Percentiles rank a stretch among this genome's conserved stretches.
These are phyloP conservation scores for Gracilaria gracilis DNA, from an alignment of 23 red algal species.

Conservation along the genomic window DNA sequence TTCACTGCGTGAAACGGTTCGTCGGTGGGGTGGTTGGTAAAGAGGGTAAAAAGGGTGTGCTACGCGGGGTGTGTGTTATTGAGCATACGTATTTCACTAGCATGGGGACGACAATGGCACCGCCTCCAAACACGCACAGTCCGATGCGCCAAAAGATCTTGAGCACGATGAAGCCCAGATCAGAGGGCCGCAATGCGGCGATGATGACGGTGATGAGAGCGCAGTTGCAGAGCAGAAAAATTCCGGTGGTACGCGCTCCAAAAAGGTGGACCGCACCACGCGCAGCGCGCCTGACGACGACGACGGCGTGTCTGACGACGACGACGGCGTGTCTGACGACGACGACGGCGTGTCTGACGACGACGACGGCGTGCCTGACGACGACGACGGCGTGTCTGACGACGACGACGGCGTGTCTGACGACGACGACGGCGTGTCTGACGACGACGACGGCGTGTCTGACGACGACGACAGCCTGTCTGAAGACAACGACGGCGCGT, in stretches of 20 bases:
- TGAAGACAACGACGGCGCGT: too few relatives aligned
- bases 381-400: too few relatives aligned
- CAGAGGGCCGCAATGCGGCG: slow-evolving; percentile 6
- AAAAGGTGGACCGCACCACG: slow-evolving; percentile 65
- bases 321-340: too few relatives aligned
- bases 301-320: too few relatives aligned
- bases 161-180: slow-evolving; percentile 35
- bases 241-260: slow-evolving; percentile 53
- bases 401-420: too few relatives aligned
- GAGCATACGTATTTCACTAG: slow-evolving; percentile 59
- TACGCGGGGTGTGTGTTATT: too few relatives aligned
- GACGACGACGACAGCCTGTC: too few relatives aligned
- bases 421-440: too few relatives aligned
- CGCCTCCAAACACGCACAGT: slow-evolving; percentile 77
- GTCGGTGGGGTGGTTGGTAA: background rate
- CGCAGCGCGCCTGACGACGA: too few relatives aligned
- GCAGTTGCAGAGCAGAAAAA: slow-evolving; percentile 40
- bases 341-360: too few relatives aligned
- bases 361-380: too few relatives aligned
- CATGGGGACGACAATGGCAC: slow-evolving; percentile 79
- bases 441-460: too few relatives aligned
- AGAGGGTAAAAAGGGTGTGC: background rate
- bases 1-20: slow-evolving; percentile 17
- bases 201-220: slow-evolving; percentile 34
- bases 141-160: slow-evolving; percentile 84